Evolutionary conservation across 768 basidiomycete genomes (phyloP), one percentile per base, ranked within the genome.

Genomic region (Crassisporium funariophilum): DNA sequence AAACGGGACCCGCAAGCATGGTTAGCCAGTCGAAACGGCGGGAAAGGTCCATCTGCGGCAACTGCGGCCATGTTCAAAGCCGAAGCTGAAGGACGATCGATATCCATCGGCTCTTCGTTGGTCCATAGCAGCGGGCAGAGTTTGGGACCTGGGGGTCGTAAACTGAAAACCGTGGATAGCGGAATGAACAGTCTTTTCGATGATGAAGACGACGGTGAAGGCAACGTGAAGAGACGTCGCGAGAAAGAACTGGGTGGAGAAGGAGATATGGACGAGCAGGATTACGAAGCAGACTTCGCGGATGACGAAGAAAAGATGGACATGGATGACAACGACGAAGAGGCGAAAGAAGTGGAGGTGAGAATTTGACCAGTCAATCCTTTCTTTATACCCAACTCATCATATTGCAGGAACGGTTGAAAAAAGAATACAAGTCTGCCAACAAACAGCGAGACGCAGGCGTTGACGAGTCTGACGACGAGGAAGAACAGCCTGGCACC

Each of bases 221-320:
- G 50, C 11, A 50, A 46, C 19, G 53, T 59, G 12, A 73, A 72
- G 41, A 68, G 71, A 53, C 73, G 76, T 35, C 64, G 72, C 44
- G 77, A 79, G 61, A 77, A 72, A 50, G 85, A 87, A 57, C 72
- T 77, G 54, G 88, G 85, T 12, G 84, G 73, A 15, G 91, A 93
- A 53, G 90, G 88, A 5, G 88, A 88, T 58, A 59, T 88, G 49
- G 91, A 94, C 58, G 91, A 94, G 62, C 77, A 88, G 44, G 75
- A 84, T 5, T 93, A 81, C 54, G 90, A 93, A 57, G 88, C 86
- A 57, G 86, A 88, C 13, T 86, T 91, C 58, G 87, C 88, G 2
- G 91, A 94, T 57, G 91, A 94, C 49, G 91, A 94, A 24, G 91
- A 93, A 58, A 82, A 82, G 57, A 78, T 83, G 65, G 77, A 78